Evolutionary conservation across 345 rosid species (phyloP).

Genomic region (Ceriops decandra): DNA sequence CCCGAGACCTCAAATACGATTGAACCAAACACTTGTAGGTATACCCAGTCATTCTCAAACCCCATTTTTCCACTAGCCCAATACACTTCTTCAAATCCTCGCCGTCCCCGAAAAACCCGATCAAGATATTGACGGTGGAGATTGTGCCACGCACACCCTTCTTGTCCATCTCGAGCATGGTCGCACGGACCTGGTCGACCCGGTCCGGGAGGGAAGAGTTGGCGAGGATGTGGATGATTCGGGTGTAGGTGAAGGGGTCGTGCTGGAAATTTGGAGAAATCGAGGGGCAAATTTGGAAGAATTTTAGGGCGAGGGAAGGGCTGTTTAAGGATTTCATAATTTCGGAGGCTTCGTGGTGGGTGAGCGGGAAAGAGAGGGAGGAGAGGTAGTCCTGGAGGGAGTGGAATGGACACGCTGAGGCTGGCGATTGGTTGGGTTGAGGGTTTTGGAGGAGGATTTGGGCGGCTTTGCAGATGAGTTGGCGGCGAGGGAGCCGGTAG

Average conservation of each 20-base stretch:
- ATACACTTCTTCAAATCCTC: conserved; percentile 57
- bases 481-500: conserved; percentile 70
- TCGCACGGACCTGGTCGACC: conserved; percentile 42
- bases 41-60: conserved; percentile 63
- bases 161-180: conserved; percentile 58
- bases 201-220: conserved; percentile 48
- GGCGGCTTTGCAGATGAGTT: conserved; percentile 67
- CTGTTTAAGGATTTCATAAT: conserved; percentile 75
- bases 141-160: conserved; percentile 51
- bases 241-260: conserved; percentile 59
- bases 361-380: conserved; percentile 54
- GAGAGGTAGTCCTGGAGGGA: conserved; percentile 57
- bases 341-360: conserved; percentile 71
- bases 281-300: conserved; percentile 61
- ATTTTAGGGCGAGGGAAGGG: conserved; percentile 58
- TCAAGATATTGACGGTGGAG: conserved; percentile 70
- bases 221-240: conserved; percentile 71
- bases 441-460: conserved; percentile 46
- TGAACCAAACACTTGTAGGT: conserved; percentile 82
- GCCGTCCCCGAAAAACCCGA: conserved; percentile 55
- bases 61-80: conserved; percentile 66
- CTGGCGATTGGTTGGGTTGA: not conserved
- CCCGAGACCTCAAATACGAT: conserved; percentile 66
- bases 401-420: conserved; percentile 25
- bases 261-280: conserved; percentile 49